Conservation (phyloP, 2,329 filamentous ascomycete species). For the Drechslera avenae region DNA sequence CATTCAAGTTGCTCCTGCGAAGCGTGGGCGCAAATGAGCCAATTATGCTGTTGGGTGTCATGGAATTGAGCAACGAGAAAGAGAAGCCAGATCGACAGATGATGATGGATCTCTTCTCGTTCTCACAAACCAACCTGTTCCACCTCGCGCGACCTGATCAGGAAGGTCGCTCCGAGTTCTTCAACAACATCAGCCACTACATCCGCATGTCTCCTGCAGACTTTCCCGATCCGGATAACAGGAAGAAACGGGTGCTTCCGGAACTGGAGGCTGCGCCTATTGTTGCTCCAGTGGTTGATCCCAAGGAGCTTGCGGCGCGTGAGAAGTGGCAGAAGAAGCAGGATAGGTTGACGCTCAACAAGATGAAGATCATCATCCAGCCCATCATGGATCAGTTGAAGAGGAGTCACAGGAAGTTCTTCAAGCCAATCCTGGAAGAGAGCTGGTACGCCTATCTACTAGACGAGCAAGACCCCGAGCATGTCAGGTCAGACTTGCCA, state of each 20-base stretch:
- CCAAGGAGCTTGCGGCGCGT: constrained; percentile 73
- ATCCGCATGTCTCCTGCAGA: constrained; percentile 79
- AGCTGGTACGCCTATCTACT: constrained; percentile 78
- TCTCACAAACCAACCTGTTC: constrained; percentile 77
- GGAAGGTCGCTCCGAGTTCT: constrained; percentile 78
- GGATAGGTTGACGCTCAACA: constrained; percentile 83
- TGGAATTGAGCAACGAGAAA: constrained; percentile 70
- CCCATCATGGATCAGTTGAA: constrained; percentile 98
- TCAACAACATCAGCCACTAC: constrained; percentile 73
- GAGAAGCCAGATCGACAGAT: constrained; percentile 63
- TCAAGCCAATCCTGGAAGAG: constrained; percentile 75
- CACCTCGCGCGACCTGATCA: constrained; percentile 69
- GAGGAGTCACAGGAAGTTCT: constrained; percentile 84
- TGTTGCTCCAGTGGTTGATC: constrained; percentile 57
- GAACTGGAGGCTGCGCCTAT: constrained; percentile 73
- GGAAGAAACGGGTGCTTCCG: constrained; percentile 85
- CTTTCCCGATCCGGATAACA: constrained; percentile 83
- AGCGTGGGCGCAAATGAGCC: constrained; percentile 89
- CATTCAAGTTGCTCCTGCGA: constrained; percentile 80
- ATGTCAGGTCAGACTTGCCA: constrained; percentile 64
- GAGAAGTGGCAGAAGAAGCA: constrained; percentile 78
- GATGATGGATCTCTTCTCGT: constrained; percentile 81
- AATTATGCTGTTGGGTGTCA: constrained; percentile 83
- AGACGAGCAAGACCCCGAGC: constrained; percentile 76
- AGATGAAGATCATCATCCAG: constrained; percentile 86